Evolutionary conservation across 768 basidiomycete species (phyloP).

Genomic region (Suillus sp.): DNA sequence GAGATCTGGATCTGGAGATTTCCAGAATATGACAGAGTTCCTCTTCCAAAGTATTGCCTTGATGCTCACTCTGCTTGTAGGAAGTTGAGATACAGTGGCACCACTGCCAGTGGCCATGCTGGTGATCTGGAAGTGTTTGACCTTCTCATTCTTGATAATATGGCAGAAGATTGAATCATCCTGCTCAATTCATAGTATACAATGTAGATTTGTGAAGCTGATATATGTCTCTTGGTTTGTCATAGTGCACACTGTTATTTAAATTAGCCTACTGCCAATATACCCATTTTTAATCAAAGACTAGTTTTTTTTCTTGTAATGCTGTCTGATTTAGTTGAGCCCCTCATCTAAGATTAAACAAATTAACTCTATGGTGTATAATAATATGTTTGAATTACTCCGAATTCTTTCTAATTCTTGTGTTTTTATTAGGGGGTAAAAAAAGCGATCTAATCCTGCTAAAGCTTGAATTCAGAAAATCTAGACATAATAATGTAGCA

Average conservation of each 20-base stretch:
- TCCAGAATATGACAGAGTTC: too few species aligned
- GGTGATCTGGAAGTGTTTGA: neutral
- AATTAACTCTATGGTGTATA: neutral
- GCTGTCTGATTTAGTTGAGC: neutral
- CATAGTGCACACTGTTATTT: too few species aligned
- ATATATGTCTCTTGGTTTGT: neutral
- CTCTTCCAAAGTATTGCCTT: too few species aligned
- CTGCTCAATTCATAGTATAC: neutral
- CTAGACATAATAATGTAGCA: too few species aligned
- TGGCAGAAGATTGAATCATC: slow-evolving; percentile 1
- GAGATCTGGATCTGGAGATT: too few species aligned
- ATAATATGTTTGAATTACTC: neutral
- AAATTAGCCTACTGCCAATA: too few species aligned
- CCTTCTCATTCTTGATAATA: neutral
- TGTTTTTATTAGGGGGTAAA: slow-evolving; percentile 1
- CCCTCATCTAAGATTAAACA: neutral
- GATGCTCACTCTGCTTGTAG: too few species aligned
- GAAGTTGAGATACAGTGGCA: neutral
- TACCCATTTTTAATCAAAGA: neutral
- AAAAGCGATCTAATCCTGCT: neutral
- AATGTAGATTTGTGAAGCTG: neutral
- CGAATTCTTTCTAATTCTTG: neutral
- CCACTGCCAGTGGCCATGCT: neutral
- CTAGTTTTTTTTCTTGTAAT: too few species aligned
- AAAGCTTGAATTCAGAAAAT: neutral